A percentile compares a stretch with the other conserved stretches of the same genome.
phyloP scores from a whole-genome alignment of 139 green algal species.

The Tetraselmis chui region DNA sequence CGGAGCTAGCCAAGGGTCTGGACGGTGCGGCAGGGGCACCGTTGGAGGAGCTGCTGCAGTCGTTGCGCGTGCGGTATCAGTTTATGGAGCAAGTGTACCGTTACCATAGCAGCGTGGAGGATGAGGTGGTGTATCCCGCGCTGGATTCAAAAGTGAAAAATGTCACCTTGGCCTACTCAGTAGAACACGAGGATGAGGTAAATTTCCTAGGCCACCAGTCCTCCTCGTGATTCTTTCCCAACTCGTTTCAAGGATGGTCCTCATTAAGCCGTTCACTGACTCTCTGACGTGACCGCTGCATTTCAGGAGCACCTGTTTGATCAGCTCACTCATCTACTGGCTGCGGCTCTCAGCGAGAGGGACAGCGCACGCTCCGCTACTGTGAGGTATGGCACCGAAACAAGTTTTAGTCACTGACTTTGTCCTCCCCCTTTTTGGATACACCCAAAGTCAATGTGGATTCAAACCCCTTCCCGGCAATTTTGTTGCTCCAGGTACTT shows the following conservation, averaged over 20 bases:
- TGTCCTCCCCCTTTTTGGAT: no score
- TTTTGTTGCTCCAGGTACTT: constrained; percentile 45
- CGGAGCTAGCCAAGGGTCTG: constrained; percentile 33
- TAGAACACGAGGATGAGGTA: constrained; percentile 88
- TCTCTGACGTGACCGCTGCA: no score
- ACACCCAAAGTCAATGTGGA: no score
- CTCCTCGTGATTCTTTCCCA: no score
- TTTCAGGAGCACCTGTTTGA: constrained; percentile 80
- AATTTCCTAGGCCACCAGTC: neutral
- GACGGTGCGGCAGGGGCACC: constrained; percentile 21
- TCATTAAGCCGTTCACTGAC: no score
- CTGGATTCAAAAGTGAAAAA: constrained; percentile 85
- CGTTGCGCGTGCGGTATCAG: constrained; percentile 54
- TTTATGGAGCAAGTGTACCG: constrained; percentile 85
- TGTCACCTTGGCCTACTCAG: constrained; percentile 76
- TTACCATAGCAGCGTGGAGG: constrained; percentile 85
- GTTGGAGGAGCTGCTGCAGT: constrained; percentile 22
- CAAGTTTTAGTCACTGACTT: no score
- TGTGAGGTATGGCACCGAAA: constrained; percentile 36
- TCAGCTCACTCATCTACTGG: constrained; percentile 64
- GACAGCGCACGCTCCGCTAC: constrained; percentile 38
- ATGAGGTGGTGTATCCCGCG: constrained; percentile 88
- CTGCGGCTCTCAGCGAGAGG: constrained; percentile 33
- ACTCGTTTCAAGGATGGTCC: no score
- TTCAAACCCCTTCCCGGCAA: no score